Base-by-base conservation (phyloP, 2,329 filamentous ascomycete genomes). In the Aspergillus udagawae region DNA sequence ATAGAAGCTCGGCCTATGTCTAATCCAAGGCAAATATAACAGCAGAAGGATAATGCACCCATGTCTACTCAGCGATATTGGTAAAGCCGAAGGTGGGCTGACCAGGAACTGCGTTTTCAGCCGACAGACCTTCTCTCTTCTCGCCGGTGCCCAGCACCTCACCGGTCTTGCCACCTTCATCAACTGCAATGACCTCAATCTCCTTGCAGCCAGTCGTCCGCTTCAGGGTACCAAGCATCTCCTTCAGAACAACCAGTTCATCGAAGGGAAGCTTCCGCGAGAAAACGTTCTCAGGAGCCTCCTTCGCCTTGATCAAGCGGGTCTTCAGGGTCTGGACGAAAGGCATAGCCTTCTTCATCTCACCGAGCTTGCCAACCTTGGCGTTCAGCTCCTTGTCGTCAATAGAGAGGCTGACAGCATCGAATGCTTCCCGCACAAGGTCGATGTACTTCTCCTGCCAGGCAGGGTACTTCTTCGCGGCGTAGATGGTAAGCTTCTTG, bases 311-410 rank as follows among this genome's bases (percentile, higher is more conserved):
- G 56, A 91, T 81, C 55, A 99, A 83, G 53, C 90, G 86, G 74
- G 85, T 90, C 87, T 97, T 97, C 59, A 97, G 80, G 6, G 74
- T 78, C 78, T 97, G 92, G 51, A 97, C 87, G 70, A 97, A 97
- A 0, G 94, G 94, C 93, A 97, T 97, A 2, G 92, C 93, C 79
- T 95, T 94, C 85, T 97, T 99, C 83, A 92, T 91, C 62, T 77
- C 75, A 47, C 86, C 86, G 70, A 91, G 82, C 80, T 96, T 96
- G 65, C 86, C 86, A 57, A 97, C 87, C 70, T 86, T 84, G 64
- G 86, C 86, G 67, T 86, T 90, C 49, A 97, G 80, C 56, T 85
- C 86, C 80, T 95, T 96, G 73, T 95, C 90, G 70, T 96, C 87
- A 63, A 89, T 77, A 9, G 80, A 78, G 62, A 89, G 80, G 63